Evolutionary conservation across 2,329 filamentous ascomycete species (phyloP), one percentile per base, ranked within the genome.

Genomic region (Paracoccidioides lutzii): DNA sequence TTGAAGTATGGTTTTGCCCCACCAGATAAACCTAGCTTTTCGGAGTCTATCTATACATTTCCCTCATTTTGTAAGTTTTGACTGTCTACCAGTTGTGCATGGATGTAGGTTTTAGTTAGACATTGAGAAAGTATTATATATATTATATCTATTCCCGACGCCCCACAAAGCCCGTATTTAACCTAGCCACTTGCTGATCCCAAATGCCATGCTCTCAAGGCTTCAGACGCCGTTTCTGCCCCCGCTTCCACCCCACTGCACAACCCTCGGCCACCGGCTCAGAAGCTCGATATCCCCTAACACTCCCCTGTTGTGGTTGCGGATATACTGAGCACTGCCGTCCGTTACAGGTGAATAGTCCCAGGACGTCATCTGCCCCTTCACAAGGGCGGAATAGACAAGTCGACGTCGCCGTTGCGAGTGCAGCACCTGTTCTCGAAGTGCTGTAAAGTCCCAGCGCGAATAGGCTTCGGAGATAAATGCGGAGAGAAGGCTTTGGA

Each of bases 391-490:
- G 43, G 80, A 81, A 84, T 88, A 94, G 32, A 89, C 86, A 7
- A 95, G 73, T 52, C 85, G 80, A 12, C 90, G 81, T 65, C 85
- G 83, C 44, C 90, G 84, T 75, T 96, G 90, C 46, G 85, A 90
- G 42, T 77, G 72, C 7, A 94, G 71, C 1, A 93, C 88, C 54
- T 87, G 79, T 54, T 81, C 71, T 4, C 87, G 90, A 64, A 96
- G 91, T 59, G 76, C 74, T 44, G 85, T 77, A 67, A 95, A 85
- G 66, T 96, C 81, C 90, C 90, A 96, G 62, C 85, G 85, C 14
- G 76, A 75, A 55, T 78, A 76, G 4, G 87, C 86, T 73, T 96
- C 90, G 4, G 78, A 75, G 53, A 85, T 77, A 66, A 95, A 95
- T 48, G 80, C 81, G 8, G 79, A 73, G 48, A 88, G 77, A 9